A percentile compares a stretch with the other conserved stretches of the same genome.
These are phyloP conservation scores for Dictyostelium capitatum DNA, from an alignment of 78 protist genomes.

Conservation along the genomic window DNA sequence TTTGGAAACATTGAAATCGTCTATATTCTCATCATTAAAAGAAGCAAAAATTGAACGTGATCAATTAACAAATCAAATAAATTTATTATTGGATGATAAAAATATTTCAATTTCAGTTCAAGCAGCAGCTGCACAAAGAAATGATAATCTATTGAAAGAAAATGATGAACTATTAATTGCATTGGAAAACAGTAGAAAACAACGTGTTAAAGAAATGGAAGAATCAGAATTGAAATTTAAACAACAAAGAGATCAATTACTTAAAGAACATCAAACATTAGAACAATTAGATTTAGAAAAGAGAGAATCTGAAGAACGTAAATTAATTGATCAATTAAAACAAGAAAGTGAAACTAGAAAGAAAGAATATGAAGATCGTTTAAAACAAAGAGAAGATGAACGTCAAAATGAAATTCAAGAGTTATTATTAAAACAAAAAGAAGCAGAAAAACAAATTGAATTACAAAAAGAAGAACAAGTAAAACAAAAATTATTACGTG, in stretches of 20 bases:
- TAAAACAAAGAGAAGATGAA: slow-evolving; percentile 27
- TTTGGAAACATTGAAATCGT: slow-evolving; percentile 40
- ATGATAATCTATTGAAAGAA: slow-evolving; percentile 24
- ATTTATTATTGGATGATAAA: background rate
- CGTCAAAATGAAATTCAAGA: slow-evolving; percentile 30
- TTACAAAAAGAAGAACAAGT: slow-evolving; percentile 5
- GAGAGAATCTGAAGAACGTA: slow-evolving; percentile 42
- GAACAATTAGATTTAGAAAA: slow-evolving; percentile 13
- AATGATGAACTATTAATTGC: slow-evolving; percentile 50
- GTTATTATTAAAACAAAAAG: slow-evolving; percentile 16
- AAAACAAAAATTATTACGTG: background rate
- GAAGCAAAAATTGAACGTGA: slow-evolving; percentile 58
- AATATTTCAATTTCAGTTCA: background rate
- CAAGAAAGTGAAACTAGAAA: slow-evolving; percentile 28
- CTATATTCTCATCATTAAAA: slow-evolving; percentile 40
- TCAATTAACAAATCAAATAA: slow-evolving; percentile 46
- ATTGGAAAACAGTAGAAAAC: slow-evolving; percentile 27
- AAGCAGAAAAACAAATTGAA: slow-evolving; percentile 33
- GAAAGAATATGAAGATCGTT: slow-evolving; percentile 55
- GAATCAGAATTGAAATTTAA: slow-evolving; percentile 24
- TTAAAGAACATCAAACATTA: slow-evolving; percentile 1
- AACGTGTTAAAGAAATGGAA: slow-evolving; percentile 41
- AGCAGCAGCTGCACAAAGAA: background rate
- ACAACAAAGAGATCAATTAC: slow-evolving; percentile 43
- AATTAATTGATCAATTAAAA: slow-evolving; percentile 50